Base-by-base conservation (phyloP, 2,329 filamentous ascomycete species). In the Furcasterigmium furcatum region DNA sequence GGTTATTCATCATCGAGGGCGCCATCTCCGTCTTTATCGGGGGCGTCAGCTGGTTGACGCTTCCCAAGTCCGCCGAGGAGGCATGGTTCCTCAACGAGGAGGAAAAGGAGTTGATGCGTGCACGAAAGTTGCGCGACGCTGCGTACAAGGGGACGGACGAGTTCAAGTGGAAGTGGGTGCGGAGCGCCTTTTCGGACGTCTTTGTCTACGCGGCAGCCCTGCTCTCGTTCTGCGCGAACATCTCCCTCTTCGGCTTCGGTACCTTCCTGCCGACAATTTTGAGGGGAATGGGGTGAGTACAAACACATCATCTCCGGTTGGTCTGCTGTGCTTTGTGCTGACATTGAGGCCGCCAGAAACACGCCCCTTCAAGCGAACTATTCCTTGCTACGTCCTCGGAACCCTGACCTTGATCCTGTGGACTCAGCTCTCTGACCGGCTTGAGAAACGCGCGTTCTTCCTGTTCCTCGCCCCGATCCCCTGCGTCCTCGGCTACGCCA, bases 1-100 rank as follows among this genome's bases (percentile, higher is more conserved):
- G 74, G 74, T 56, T 76, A 0, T 78, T 77, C 46, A 72, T 74
- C 29, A 60, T 70, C 0, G 72, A 76, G 46, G 70, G 71, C 3
- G 49, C 62, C 2, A 53, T 66, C 3, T 65, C 67, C 3, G 43
- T 68, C 0, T 46, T 55, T 4, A 45, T 66, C 9, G 58, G 61
- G 2, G 49, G 56, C 19, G 43, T 49, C 4, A 57, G 57, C 22
- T 67, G 67, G 59, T 63, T 65, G 46, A 66, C 72, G 51, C 65
- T 78, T 3, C 68, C 69, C 0, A 71, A 72, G 42, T 70, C 66
- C 18, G 71, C 74, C 0, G 61, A 66, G 25, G 68, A 57, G 2
- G 69, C 72, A 4, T 67, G 64, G 48, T 77, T 73, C 55, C 59
- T 78, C 10, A 66, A 60, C 3, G 52, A 62, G 1, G 58, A 68